Conservation (phyloP, 169 alveolate genomes). For the Plasmodium malariae region DNA sequence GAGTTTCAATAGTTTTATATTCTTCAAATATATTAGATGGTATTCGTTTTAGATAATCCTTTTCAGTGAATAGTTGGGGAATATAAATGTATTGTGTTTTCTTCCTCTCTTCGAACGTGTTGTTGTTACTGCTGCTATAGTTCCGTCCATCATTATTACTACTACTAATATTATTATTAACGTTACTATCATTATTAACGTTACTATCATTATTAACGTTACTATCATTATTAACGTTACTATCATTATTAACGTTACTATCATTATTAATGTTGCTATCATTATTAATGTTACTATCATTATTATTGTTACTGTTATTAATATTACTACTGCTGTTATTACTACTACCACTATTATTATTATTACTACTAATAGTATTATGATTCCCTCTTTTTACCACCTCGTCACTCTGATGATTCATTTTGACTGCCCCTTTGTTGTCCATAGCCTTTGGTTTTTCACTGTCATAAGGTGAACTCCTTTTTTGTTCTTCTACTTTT, state of each 20-base stretch:
- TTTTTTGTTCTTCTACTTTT: background rate
- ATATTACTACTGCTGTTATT: background rate
- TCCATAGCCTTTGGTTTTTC: background rate
- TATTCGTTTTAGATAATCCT: constrained; percentile 46
- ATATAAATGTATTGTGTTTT: constrained; percentile 4
- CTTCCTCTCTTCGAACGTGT: background rate
- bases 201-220: background rate
- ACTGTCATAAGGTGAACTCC: background rate
- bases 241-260: background rate
- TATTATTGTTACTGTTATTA: background rate
- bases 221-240: background rate
- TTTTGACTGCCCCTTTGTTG: too few relatives aligned
- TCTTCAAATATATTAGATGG: constrained; percentile 35
- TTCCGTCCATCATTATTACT: too few relatives aligned
- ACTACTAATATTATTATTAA: background rate
- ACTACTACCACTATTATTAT: too few relatives aligned
- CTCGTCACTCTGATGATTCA: background rate
- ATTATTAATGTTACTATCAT: background rate
- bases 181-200: background rate
- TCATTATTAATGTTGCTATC: background rate
- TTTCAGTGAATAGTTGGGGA: constrained; percentile 36
- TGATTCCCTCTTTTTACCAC: too few relatives aligned
- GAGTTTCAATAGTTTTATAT: constrained; percentile 43
- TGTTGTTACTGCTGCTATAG: background rate
- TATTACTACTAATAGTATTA: too few relatives aligned